A percentile compares a stretch with the other conserved stretches of the same genome.
Evolutionary conservation across 352 stramenopile species (phyloP).

Genomic region (Globisporangium lucens): DNA sequence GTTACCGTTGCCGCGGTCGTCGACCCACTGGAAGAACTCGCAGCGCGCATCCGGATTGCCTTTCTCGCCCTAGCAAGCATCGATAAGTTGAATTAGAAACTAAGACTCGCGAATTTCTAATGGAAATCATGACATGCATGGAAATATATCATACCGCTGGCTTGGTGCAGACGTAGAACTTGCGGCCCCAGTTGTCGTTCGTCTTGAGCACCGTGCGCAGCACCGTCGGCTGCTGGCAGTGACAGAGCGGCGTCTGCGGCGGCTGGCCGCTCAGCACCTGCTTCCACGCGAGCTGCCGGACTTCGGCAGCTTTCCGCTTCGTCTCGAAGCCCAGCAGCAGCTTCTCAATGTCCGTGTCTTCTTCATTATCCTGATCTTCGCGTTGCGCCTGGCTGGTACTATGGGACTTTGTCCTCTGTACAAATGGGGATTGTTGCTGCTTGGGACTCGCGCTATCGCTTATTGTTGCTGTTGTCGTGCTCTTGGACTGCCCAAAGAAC

Average conservation of each 20-base stretch:
- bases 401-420: not conserved
- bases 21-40: slow-evolving; percentile 85
- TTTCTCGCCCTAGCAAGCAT: slow-evolving; percentile 56
- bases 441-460: not conserved
- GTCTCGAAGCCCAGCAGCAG: slow-evolving; percentile 20
- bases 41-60: slow-evolving; percentile 72
- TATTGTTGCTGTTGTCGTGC: not conserved
- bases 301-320: slow-evolving; percentile 30
- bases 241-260: slow-evolving; percentile 56
- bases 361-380: not conserved
- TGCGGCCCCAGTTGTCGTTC: slow-evolving; percentile 80
- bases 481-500: slow-evolving; percentile 35
- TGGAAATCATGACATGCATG: not conserved
- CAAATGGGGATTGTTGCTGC: not conserved
- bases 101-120: not conserved
- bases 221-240: slow-evolving; percentile 67
- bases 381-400: not conserved
- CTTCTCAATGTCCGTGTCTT: slow-evolving; percentile 14
- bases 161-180: slow-evolving; percentile 87
- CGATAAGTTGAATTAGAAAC: not conserved
- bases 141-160: slow-evolving; percentile 39
- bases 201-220: slow-evolving; percentile 72
- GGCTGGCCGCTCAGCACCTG: slow-evolving; percentile 62
- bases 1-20: slow-evolving; percentile 28
- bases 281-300: slow-evolving; percentile 52